Evolutionary conservation across 441 rosid genomes (phyloP).

Genomic region (California macrophylla): DNA sequence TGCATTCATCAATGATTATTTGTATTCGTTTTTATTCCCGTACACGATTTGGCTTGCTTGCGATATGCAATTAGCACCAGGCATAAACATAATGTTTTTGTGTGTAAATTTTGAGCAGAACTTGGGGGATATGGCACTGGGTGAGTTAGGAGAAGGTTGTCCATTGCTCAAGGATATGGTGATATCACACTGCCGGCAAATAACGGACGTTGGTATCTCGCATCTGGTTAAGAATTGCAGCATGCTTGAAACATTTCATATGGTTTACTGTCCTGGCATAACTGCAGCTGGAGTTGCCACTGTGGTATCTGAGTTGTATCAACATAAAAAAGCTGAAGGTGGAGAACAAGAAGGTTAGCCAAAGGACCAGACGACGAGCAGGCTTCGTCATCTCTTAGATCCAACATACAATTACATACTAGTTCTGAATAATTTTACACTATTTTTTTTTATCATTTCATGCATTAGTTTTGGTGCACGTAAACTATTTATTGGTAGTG

Average conservation of each 20-base stretch:
- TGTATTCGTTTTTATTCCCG: too few species aligned
- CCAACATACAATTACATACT: too few species aligned
- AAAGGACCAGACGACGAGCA: conserved; percentile 63
- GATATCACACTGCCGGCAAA: conserved; percentile 67
- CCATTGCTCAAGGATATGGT: conserved; percentile 61
- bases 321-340: conserved; percentile 69
- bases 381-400: conserved; percentile 60
- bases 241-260: conserved; percentile 61
- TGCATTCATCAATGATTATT: too few species aligned
- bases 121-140: conserved; percentile 62
- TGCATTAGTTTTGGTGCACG: too few species aligned
- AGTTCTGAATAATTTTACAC: too few species aligned
- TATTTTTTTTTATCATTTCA: too few species aligned
- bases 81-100: too few species aligned
- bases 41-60: too few species aligned
- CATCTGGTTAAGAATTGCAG: conserved; percentile 57
- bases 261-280: conserved; percentile 72
- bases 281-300: conserved; percentile 76
- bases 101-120: conserved; percentile 28
- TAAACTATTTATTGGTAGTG: too few species aligned
- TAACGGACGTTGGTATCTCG: conserved; percentile 63
- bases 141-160: conserved; percentile 78
- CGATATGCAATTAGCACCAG: too few species aligned
- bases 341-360: conserved; percentile 80
- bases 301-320: conserved; percentile 62